Percentiles rank a stretch among this genome's conserved stretches.
Evolutionary conservation across 2,329 filamentous ascomycete genomes (phyloP).

Genomic region (Fusarium graminum): DNA sequence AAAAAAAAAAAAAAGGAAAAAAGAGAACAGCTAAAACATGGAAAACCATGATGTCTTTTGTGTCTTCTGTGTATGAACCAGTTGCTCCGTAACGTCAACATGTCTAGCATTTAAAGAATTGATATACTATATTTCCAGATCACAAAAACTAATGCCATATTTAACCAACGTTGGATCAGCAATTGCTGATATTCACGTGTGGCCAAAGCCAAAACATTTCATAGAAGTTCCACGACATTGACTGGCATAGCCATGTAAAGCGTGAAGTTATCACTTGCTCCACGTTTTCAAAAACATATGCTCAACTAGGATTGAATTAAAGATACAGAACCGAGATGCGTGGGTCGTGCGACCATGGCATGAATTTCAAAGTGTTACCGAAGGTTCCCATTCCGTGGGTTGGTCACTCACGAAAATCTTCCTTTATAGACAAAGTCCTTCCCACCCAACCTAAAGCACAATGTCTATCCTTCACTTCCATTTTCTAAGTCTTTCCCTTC

Average conservation of each 20-base stretch:
- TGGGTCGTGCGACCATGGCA: neutral
- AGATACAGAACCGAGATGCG: neutral
- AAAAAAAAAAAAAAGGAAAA: no score
- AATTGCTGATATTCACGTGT: neutral
- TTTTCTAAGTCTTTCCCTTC: constrained; percentile 1
- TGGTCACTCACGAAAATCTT: constrained; percentile 2
- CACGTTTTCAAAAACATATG: neutral
- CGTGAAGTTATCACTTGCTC: neutral
- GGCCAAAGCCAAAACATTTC: neutral
- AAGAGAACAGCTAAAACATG: no score
- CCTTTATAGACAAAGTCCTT: constrained; percentile 5
- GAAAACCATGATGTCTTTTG: no score
- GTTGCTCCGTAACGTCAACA: neutral
- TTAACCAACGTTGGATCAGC: neutral
- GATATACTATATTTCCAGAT: neutral
- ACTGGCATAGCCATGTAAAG: neutral
- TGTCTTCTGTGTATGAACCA: neutral
- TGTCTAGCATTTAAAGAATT: neutral
- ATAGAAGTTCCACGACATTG: neutral
- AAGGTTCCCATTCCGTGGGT: constrained; percentile 6
- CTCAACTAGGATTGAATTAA: neutral
- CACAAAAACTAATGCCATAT: neutral
- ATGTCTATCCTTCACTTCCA: constrained; percentile 19
- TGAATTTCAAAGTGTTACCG: constrained; percentile 31
- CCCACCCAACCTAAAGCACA: constrained; percentile 8